Conservation (phyloP, 768 basidiomycete genomes). For the Suillus decipiens region DNA sequence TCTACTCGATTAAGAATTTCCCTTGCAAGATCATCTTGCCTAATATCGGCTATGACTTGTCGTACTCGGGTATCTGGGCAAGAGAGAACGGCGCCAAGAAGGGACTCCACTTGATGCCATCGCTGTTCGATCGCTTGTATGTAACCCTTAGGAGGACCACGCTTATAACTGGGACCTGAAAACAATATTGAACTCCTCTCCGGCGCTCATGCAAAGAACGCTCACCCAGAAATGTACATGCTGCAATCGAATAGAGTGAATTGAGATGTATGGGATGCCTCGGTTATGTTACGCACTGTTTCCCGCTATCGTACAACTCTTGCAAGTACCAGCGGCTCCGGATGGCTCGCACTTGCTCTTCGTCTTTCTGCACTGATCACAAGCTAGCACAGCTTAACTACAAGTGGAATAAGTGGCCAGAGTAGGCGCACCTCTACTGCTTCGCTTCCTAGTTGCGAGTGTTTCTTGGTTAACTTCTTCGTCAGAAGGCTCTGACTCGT, state of each 20-base stretch:
- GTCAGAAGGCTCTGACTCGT: slow-evolving; percentile 62
- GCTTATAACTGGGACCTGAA: slow-evolving; percentile 75
- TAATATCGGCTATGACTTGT: slow-evolving; percentile 60
- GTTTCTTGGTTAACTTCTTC: slow-evolving; percentile 49
- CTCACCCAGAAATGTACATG: slow-evolving; percentile 67
- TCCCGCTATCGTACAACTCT: slow-evolving; percentile 60
- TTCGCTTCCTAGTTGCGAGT: slow-evolving; percentile 54
- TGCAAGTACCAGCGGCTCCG: slow-evolving; percentile 51
- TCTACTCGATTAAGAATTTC: slow-evolving; percentile 80
- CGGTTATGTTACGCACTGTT: slow-evolving; percentile 43
- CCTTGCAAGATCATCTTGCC: slow-evolving; percentile 72
- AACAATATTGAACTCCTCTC: slow-evolving; percentile 7
- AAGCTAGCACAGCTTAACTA: slow-evolving; percentile 48
- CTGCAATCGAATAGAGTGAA: slow-evolving; percentile 35
- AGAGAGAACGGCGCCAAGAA: slow-evolving; percentile 81
- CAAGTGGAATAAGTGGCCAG: not conserved
- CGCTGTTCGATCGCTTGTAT: slow-evolving; percentile 91
- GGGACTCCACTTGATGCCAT: slow-evolving; percentile 89
- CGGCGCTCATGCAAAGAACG: not conserved
- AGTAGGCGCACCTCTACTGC: slow-evolving; percentile 55
- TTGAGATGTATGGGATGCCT: not conserved
- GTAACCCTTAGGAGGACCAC: slow-evolving; percentile 88
- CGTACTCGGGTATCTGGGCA: slow-evolving; percentile 69
- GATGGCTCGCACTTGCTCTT: slow-evolving; percentile 84
- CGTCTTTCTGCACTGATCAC: slow-evolving; percentile 85